A percentile compares a stretch with the other conserved stretches of the same genome.
phyloP scores from a whole-genome alignment of 2,329 filamentous ascomycete genomes.

The Aspergillus sp. region DNA sequence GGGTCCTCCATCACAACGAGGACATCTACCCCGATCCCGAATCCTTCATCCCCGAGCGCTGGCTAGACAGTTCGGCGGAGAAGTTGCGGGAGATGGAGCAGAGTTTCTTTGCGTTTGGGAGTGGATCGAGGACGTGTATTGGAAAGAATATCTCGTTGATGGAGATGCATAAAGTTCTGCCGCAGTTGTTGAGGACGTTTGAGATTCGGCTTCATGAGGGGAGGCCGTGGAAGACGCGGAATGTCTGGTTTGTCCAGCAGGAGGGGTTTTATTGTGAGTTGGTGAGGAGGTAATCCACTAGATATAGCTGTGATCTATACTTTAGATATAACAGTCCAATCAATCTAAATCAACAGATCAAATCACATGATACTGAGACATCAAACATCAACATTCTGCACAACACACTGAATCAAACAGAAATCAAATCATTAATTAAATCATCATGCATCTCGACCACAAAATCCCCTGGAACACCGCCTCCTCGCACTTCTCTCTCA shows the following conservation, averaged over 20 bases:
- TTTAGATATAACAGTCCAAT: no score
- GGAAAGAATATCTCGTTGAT: neutral
- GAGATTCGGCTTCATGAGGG: slow-evolving; percentile 10
- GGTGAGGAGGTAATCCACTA: no score
- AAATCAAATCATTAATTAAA: no score
- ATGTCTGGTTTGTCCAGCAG: slow-evolving; percentile 17
- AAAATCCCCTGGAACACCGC: slow-evolving; percentile 5
- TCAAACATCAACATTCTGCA: no score
- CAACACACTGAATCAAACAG: no score
- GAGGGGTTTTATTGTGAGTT: slow-evolving; percentile 3
- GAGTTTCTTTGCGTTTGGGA: slow-evolving; percentile 14
- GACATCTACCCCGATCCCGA: slow-evolving; percentile 38
- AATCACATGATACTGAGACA: no score
- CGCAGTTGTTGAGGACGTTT: slow-evolving; percentile 17
- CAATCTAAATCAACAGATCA: no score
- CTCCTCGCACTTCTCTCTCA: neutral
- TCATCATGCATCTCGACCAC: slow-evolving; percentile 4
- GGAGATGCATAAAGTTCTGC: slow-evolving; percentile 3
- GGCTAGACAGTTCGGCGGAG: slow-evolving; percentile 32
- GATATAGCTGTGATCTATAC: no score
- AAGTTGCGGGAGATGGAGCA: slow-evolving; percentile 25
- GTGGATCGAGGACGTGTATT: slow-evolving; percentile 1
- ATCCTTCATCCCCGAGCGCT: slow-evolving; percentile 41
- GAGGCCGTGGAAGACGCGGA: slow-evolving; percentile 9
- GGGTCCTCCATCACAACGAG: slow-evolving; percentile 39